A percentile compares a stretch with the other conserved stretches of the same genome.
phyloP scores from a whole-genome alignment of 148 eudicot genomes.

The Camellia lanceoleosa region DNA sequence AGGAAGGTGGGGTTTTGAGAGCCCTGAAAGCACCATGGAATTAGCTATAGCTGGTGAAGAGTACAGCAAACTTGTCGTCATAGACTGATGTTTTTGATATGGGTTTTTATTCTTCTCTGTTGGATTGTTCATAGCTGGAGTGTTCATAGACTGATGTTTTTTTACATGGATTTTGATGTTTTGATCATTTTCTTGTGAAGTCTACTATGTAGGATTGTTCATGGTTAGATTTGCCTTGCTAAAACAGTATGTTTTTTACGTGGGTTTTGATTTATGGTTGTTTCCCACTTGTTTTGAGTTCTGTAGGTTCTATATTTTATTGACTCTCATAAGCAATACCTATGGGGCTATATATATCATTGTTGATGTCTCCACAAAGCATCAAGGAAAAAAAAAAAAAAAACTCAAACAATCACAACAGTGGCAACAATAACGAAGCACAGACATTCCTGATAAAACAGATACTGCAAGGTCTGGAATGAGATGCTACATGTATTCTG shows the following conservation, averaged over 20 bases:
- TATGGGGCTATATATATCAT: too few relatives aligned
- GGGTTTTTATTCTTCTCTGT: too few relatives aligned
- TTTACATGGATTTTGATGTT: not conserved
- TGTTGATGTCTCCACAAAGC: too few relatives aligned
- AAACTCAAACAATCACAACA: too few relatives aligned
- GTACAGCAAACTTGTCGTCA: constrained; percentile 36
- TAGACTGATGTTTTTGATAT: constrained; percentile 18
- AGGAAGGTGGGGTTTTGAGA: constrained; percentile 25
- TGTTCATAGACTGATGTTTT: too few relatives aligned
- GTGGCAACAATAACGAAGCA: too few relatives aligned
- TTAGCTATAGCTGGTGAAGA: constrained; percentile 42
- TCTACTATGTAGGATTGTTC: not conserved
- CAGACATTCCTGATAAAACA: too few relatives aligned
- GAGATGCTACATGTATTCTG: too few relatives aligned
- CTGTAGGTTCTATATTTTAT: not conserved
- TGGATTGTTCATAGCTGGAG: too few relatives aligned
- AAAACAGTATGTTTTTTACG: not conserved
- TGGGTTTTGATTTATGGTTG: not conserved
- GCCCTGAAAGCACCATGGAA: constrained; percentile 32
- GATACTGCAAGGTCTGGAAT: too few relatives aligned
- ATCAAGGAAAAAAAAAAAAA: too few relatives aligned
- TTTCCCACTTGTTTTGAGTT: not conserved
- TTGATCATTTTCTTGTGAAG: not conserved
- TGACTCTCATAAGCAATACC: too few relatives aligned
- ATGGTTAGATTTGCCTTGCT: not conserved